phyloP scores from a whole-genome alignment of 164 flowering plant species.

The Nymphaea thermarum region DNA sequence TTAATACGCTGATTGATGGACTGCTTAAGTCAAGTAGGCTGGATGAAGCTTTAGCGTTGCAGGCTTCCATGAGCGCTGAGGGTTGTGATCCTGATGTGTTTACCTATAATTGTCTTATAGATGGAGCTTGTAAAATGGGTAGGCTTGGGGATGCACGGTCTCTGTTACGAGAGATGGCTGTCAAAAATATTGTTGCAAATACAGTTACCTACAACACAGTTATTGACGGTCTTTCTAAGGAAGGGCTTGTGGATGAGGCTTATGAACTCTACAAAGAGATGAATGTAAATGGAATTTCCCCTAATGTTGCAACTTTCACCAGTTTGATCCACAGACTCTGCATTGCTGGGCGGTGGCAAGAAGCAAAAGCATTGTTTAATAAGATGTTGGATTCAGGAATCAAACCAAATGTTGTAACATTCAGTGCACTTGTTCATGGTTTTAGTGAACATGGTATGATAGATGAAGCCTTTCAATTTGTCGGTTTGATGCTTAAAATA shows the following conservation, averaged over 20 bases:
- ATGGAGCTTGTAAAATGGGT: conserved; percentile 20
- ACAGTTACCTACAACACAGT: conserved; percentile 15
- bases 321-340: conserved; percentile 1
- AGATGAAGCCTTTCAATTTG: conserved; percentile 1
- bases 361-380: neutral
- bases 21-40: neutral
- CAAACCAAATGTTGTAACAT: conserved; percentile 4
- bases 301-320: conserved; percentile 16
- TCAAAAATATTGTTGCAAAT: too few relatives aligned
- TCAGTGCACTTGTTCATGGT: conserved; percentile 3
- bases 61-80: conserved; percentile 21
- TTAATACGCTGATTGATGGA: neutral
- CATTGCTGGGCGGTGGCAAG: neutral
- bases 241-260: conserved; percentile 38
- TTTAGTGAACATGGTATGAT: conserved; percentile 3
- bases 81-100: conserved; percentile 16
- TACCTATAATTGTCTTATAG: conserved; percentile 25
- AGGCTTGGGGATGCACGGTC: conserved; percentile 14
- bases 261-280: conserved; percentile 35
- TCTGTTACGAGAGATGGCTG: conserved; percentile 12
- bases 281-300: conserved; percentile 29
- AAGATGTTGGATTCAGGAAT: conserved; percentile 1
- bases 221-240: conserved; percentile 37
- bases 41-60: neutral
- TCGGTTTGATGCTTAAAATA: neutral